Evolutionary conservation across 1,139 yeast genomes (phyloP).

Genomic region (Suhomyces yuchorum): DNA sequence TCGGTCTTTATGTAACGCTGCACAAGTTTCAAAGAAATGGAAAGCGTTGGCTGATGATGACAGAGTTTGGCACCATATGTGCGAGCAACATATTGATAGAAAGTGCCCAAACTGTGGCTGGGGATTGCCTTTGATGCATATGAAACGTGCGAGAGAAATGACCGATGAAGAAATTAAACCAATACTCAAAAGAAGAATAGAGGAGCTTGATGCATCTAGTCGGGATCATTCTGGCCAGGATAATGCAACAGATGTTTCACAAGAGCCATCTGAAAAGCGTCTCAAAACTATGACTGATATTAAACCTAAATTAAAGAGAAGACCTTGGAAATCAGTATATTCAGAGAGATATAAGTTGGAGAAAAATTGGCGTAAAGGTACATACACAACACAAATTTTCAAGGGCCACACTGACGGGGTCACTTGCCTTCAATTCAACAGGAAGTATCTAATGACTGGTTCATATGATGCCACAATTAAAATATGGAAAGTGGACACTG

Average conservation of each 20-base stretch:
- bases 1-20: slow-evolving; percentile 86
- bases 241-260: neutral
- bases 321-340: slow-evolving; percentile 97
- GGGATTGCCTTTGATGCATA: slow-evolving; percentile 92
- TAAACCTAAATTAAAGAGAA: slow-evolving; percentile 22
- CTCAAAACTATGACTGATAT: neutral
- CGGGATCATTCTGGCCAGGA: neutral
- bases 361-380: slow-evolving; percentile 90
- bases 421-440: slow-evolving; percentile 77
- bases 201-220: slow-evolving; percentile 21
- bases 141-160: slow-evolving; percentile 68
- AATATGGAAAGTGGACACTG: slow-evolving; percentile 85
- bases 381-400: slow-evolving; percentile 63
- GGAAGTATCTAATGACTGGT: slow-evolving; percentile 81
- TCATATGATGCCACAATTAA: slow-evolving; percentile 87
- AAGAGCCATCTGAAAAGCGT: neutral
- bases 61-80: slow-evolving; percentile 96
- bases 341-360: slow-evolving; percentile 89
- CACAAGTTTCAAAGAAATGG: slow-evolving; percentile 89
- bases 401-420: slow-evolving; percentile 88
- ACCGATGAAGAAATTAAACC: slow-evolving; percentile 31
- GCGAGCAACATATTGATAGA: slow-evolving; percentile 95
- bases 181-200: slow-evolving; percentile 30
- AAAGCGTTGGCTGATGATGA: slow-evolving; percentile 90
- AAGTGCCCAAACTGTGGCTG: slow-evolving; percentile 98